phyloP scores from a whole-genome alignment of 805 yeast genomes.

The Scheffersomyces ergatensis region DNA sequence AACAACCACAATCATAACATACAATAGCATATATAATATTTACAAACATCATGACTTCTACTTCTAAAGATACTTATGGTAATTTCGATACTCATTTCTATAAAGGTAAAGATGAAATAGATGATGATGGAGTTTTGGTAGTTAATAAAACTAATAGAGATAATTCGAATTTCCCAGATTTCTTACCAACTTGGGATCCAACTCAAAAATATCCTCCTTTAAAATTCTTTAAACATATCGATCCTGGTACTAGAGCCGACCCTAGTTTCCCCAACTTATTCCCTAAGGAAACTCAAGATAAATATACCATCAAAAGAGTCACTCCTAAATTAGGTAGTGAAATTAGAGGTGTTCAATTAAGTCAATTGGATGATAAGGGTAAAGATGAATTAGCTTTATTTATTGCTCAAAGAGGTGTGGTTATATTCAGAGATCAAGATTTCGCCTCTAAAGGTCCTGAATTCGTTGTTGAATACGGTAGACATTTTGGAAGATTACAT shows the following conservation, averaged over 20 bases:
- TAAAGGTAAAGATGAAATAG: conserved; percentile 49
- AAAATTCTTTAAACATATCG: conserved; percentile 54
- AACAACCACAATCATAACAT: too few species aligned
- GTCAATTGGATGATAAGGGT: conserved; percentile 49
- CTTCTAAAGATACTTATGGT: conserved; percentile 13
- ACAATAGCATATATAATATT: too few species aligned
- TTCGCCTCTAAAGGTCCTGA: conserved; percentile 50
- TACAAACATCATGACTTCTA: too few species aligned
- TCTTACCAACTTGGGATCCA: conserved; percentile 69
- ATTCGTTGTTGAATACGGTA: conserved; percentile 52
- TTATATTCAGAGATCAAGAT: conserved; percentile 65
- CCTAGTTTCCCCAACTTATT: conserved; percentile 52
- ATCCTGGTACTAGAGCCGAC: conserved; percentile 70
- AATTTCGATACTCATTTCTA: conserved; percentile 49
- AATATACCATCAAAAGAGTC: conserved; percentile 34
- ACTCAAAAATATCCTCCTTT: conserved; percentile 50
- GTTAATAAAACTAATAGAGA: conserved; percentile 38
- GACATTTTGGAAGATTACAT: conserved; percentile 68
- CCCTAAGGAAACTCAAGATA: conserved; percentile 23
- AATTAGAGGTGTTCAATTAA: conserved; percentile 57
- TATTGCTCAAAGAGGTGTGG: conserved; percentile 70
- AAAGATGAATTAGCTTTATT: conserved; percentile 69
- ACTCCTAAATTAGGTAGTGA: conserved; percentile 74
- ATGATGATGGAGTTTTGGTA: conserved; percentile 47
- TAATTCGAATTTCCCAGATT: conserved; percentile 46